These are phyloP conservation scores for Rehmannia glutinosa DNA, from an alignment of 257 asterid genomes.

Conservation along the genomic window DNA sequence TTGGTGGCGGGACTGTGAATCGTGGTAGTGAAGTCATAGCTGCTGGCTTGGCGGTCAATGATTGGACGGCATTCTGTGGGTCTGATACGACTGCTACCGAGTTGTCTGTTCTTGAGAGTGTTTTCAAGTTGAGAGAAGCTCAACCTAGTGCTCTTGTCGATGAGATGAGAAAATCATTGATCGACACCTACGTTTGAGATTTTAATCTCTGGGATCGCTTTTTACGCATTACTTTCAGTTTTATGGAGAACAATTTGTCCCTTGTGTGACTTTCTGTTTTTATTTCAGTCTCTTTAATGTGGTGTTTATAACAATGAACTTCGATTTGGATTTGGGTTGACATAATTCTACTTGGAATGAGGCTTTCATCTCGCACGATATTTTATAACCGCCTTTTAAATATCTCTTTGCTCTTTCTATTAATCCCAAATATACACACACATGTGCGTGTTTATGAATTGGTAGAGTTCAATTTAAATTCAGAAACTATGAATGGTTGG, in stretches of 20 bases:
- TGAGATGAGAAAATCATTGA: conserved; percentile 84
- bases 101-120: conserved; percentile 70
- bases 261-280: too few relatives aligned
- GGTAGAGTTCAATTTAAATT: too few relatives aligned
- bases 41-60: conserved; percentile 76
- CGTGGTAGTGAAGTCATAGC: conserved; percentile 87
- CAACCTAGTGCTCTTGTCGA: conserved; percentile 78
- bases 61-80: conserved; percentile 96
- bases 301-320: too few relatives aligned
- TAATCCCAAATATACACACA: too few relatives aligned
- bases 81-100: conserved; percentile 94
- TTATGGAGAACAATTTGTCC: neutral
- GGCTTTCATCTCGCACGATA: too few relatives aligned
- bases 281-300: too few relatives aligned
- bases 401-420: too few relatives aligned
- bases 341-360: too few relatives aligned
- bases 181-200: conserved; percentile 60
- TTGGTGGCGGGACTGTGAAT: conserved; percentile 89
- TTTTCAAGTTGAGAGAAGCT: conserved; percentile 85
- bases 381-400: too few relatives aligned
- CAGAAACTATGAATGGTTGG: too few relatives aligned
- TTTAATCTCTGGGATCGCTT: neutral
- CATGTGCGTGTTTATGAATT: too few relatives aligned
- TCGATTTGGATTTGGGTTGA: too few relatives aligned
- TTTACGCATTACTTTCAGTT: neutral